Percentiles rank a stretch among this genome's conserved stretches.
These are phyloP conservation scores for Penicillium hordei DNA, from an alignment of 2,329 filamentous ascomycete genomes.

Conservation along the genomic window DNA sequence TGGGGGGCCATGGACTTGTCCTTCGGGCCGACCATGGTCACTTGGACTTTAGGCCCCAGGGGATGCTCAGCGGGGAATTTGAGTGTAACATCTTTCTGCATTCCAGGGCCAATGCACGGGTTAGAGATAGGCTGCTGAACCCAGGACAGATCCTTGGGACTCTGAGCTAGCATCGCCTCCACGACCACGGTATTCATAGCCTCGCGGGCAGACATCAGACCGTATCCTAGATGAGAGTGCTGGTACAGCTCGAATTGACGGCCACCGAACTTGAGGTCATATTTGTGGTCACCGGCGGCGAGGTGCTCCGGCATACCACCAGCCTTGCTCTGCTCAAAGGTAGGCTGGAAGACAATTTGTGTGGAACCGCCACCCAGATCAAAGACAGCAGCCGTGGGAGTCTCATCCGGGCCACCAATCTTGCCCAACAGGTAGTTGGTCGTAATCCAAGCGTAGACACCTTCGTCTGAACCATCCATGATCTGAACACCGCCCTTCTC, in stretches of 20 bases:
- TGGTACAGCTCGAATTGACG: conserved; percentile 92
- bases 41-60: conserved; percentile 63
- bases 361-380: conserved; percentile 96
- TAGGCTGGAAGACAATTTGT: conserved; percentile 97
- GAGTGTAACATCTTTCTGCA: conserved; percentile 71
- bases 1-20: conserved; percentile 70
- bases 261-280: conserved; percentile 84
- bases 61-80: conserved; percentile 65
- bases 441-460: conserved; percentile 98
- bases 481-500: conserved; percentile 88
- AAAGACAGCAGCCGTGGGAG: conserved; percentile 88
- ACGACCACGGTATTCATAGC: conserved; percentile 77
- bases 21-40: conserved; percentile 86
- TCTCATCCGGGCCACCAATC: conserved; percentile 89
- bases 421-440: conserved; percentile 98
- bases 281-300: conserved; percentile 91
- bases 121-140: conserved; percentile 70
- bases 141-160: conserved; percentile 65
- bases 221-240: conserved; percentile 95
- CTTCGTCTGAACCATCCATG: conserved; percentile 97
- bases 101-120: conserved; percentile 82
- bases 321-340: conserved; percentile 69
- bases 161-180: conserved; percentile 65
- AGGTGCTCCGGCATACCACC: conserved; percentile 85
- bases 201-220: conserved; percentile 90